phyloP scores from a whole-genome alignment of 345 rosid genomes.

The Eucalyptus viminalis region DNA sequence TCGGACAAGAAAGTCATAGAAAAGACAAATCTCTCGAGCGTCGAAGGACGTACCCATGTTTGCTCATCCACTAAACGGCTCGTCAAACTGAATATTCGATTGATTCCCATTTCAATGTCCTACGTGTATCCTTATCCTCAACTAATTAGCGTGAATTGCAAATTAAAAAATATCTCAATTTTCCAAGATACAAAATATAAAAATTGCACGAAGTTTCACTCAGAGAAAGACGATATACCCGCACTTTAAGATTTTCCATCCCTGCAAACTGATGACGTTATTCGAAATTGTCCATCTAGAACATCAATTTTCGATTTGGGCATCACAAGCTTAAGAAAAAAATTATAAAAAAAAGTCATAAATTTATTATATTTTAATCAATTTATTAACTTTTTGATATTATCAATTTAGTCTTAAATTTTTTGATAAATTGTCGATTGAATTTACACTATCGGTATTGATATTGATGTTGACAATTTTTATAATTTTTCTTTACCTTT shows the following conservation, averaged over 20 bases:
- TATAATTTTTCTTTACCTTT: too few species aligned
- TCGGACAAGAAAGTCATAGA: background rate
- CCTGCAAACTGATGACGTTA: rapidly evolving
- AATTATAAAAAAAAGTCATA: too few species aligned
- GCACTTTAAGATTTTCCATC: too few species aligned
- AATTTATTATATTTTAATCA: rapidly evolving
- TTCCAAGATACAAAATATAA: too few species aligned
- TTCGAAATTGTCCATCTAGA: rapidly evolving
- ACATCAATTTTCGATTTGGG: too few species aligned
- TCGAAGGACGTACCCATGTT: background rate
- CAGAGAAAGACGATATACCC: too few species aligned
- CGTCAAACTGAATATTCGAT: background rate
- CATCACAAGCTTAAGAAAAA: too few species aligned
- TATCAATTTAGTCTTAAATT: rapidly evolving
- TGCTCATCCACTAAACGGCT: background rate
- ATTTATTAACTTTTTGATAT: rapidly evolving
- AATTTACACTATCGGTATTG: rapidly evolving
- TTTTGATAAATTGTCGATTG: rapidly evolving
- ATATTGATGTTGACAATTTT: too few species aligned
- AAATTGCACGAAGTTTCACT: background rate
- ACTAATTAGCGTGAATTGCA: background rate
- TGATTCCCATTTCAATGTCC: background rate
- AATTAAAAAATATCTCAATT: background rate
- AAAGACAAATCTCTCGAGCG: background rate
- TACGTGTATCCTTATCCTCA: background rate